Evolutionary conservation across 495 filamentous ascomycete genomes (phyloP).

Genomic region (Daldinia caldariorum): DNA sequence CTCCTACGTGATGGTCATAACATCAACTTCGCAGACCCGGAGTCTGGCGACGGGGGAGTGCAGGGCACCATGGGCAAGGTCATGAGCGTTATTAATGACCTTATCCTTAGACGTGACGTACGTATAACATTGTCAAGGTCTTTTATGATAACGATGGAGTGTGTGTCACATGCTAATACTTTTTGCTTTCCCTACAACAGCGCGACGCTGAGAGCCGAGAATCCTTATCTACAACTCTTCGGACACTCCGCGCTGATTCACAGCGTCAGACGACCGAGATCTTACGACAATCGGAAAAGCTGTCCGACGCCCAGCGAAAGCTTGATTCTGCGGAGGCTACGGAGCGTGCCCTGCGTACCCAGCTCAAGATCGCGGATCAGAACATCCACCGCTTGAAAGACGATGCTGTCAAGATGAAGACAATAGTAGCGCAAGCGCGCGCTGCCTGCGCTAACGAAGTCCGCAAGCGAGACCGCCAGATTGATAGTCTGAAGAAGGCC

Average conservation of each 20-base stretch:
- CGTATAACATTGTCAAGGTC: conserved; percentile 42
- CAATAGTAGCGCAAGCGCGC: conserved; percentile 79
- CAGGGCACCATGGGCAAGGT: conserved; percentile 81
- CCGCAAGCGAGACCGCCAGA: conserved; percentile 87
- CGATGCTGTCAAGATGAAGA: conserved; percentile 80
- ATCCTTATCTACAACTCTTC: conserved; percentile 79
- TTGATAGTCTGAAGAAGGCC: conserved; percentile 87
- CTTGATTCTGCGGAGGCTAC: conserved; percentile 77
- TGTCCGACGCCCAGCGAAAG: conserved; percentile 76
- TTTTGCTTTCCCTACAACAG: conserved; percentile 53
- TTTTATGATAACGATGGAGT: neutral
- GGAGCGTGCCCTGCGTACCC: conserved; percentile 72
- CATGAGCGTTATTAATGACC: conserved; percentile 92
- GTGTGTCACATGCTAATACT: neutral
- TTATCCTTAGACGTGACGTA: conserved; percentile 85
- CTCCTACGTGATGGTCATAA: conserved; percentile 82
- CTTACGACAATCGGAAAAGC: conserved; percentile 70
- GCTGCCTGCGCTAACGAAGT: conserved; percentile 91
- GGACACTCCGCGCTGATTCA: conserved; percentile 74
- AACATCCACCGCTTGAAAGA: conserved; percentile 76
- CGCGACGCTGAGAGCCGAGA: conserved; percentile 89
- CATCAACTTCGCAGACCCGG: conserved; percentile 86
- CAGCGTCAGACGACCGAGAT: conserved; percentile 71
- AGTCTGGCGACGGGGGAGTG: conserved; percentile 68
- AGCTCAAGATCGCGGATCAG: conserved; percentile 75